Base-by-base conservation (phyloP, 2,329 filamentous ascomycete species). In the Paraphoma chrysanthemicola region DNA sequence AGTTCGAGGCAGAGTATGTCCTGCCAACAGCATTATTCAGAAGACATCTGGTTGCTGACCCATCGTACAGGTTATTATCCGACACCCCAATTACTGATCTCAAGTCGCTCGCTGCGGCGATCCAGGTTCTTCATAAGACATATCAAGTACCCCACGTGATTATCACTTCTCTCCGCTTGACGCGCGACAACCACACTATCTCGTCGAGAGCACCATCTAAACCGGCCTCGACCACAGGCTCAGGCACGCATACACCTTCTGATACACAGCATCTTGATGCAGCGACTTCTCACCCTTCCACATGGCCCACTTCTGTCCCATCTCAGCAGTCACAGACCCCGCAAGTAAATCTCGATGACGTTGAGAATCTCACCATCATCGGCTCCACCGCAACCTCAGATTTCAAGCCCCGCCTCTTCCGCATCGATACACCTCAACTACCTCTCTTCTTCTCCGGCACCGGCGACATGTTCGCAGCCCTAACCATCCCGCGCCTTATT, bases 401-500 rank as follows among this genome's bases (percentile, higher is more conserved):
- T 51, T 85, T 87, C 62, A 82, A 82, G 42, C 88, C 94, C 0
- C 89, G 95, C n/a, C 84, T 94, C 50, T 99, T 98, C 82, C 88
- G 90, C 69, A 89, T 98, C 69, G 87, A 90, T 53, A 92, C 97
- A 54, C 93, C 94, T 0, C 86, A 90, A 29, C 88, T 97, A 57
- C 91, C 97, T 72, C 91, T 93, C 78, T 97, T 95, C 82, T 99
- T 98, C 79, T 93, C 90, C 68, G 95, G 95, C 41, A 98, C 96
- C 0, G 95, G 95, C 45, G 95, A 99, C 80, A 97, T 99, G 94
- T 98, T 99, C 73, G 94, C 93, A 30, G 94, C 94, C 7, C 83
- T 99, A 44, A 93, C 92, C 72, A 88, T 97, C 1, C 91, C 91
- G 41, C 88, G 94, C 30, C 87, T 99, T 71, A 89, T 94, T 55